Percentiles rank a stretch among this genome's conserved stretches.
Conservation (phyloP, 1,139 yeast species). For the Pichia sorboxylosa region DNA sequence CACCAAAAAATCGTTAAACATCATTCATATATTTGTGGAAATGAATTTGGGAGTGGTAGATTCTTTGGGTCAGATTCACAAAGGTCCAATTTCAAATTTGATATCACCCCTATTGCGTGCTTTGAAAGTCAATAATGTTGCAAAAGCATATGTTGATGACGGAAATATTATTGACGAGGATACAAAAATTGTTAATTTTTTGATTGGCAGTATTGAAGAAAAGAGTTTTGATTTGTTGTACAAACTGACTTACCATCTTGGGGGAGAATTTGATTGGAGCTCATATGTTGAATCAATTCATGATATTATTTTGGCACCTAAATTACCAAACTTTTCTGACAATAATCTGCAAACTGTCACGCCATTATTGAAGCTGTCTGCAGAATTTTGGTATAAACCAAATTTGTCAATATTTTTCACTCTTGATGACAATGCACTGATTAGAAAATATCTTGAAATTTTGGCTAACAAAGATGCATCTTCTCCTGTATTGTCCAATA, state of each 20-base stretch:
- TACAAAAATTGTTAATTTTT: too few relatives aligned
- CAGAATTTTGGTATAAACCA: slow-evolving; percentile 46
- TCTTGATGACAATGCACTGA: slow-evolving; percentile 45
- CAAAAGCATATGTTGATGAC: slow-evolving; percentile 25
- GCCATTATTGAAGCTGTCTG: slow-evolving; percentile 57
- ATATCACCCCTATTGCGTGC: slow-evolving; percentile 52
- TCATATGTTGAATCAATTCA: slow-evolving; percentile 41
- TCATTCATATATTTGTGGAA: slow-evolving; percentile 61
- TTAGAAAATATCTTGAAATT: slow-evolving; percentile 43
- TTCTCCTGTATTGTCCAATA: slow-evolving; percentile 48
- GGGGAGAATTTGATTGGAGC: slow-evolving; percentile 42
- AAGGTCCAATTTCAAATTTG: slow-evolving; percentile 37
- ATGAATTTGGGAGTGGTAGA: slow-evolving; percentile 53
- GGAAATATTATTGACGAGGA: slow-evolving; percentile 29
- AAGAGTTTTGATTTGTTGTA: slow-evolving; percentile 48
- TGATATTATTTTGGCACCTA: slow-evolving; percentile 46
- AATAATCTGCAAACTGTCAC: slow-evolving; percentile 83
- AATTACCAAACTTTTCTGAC: slow-evolving; percentile 52
- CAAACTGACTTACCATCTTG: slow-evolving; percentile 39
- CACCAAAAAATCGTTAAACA: slow-evolving; percentile 29
- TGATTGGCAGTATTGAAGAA: slow-evolving; percentile 49
- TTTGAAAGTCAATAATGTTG: slow-evolving; percentile 43
- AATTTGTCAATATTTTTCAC: slow-evolving; percentile 42
- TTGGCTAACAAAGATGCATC: slow-evolving; percentile 48
- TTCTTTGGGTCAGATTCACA: slow-evolving; percentile 51